Base-by-base conservation (phyloP, 164 flowering plant genomes). In the Tinospora cordifolia region DNA sequence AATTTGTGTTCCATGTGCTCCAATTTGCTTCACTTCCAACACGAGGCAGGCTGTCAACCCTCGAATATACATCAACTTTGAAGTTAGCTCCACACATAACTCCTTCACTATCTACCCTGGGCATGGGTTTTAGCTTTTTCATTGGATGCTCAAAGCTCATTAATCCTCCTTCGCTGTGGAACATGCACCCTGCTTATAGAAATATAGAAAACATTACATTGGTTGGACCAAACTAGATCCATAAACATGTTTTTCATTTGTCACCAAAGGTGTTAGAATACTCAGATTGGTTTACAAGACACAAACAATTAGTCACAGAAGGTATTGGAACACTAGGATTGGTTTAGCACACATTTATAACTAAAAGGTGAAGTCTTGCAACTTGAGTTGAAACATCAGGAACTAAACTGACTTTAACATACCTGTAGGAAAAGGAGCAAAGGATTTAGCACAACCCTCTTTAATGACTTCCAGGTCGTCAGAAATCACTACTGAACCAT, bases 61-160 rank as follows among this genome's bases (percentile, higher is more conserved):
- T 82, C 0, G 92, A 44, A 82, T 79, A 87, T 0, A 21, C 62
- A 80, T 94, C 98, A 59, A 94, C 96, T 41, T 90, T 92, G 86
- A 92, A 94, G 72, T 77, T 84, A 63, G 98, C 88, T 6, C 98
- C 97, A 77, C 98, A 94, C 81, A 92, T 77, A 8, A 76, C 89
- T 0, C 98, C 96, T 70, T 92, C 92, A 68, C 98, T 94, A 58
- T 94, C 97, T 6, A 90, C 76, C 74, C 98, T 85, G 1, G 93
- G 97, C 97, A 94, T 84, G 21, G 98, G 88, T 82, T 81, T 94
- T 78, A 94, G 74, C 84, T 85, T 90, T 81, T 94, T 81, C 90
- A 88, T 89, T 14, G 97, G 99, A 77, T 94, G 97, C 86, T 90
- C 98, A 69, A 84, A 94, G 83, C 93, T 94, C 96, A 79, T 85